These are phyloP conservation scores for Orobanche coerulescens DNA, from an alignment of 257 asterid species.

Conservation along the genomic window DNA sequence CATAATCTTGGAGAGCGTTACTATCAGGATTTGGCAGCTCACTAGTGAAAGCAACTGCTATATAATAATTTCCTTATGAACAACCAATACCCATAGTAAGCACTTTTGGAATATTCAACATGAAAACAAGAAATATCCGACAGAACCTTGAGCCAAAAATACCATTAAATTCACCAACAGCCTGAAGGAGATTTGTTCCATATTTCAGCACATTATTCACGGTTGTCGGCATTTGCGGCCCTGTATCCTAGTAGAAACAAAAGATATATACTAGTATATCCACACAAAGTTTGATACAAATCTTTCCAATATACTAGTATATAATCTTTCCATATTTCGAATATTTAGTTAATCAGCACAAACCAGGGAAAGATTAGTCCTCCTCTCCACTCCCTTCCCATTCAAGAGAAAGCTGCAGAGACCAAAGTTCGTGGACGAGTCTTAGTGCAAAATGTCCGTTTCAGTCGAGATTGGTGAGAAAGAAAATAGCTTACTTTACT, in stretches of 20 bases:
- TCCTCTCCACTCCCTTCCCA: slow-evolving; percentile 69
- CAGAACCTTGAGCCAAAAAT: slow-evolving; percentile 17
- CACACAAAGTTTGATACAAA: background rate
- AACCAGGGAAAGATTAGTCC: slow-evolving; percentile 55
- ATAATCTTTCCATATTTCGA: no score
- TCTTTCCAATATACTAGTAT: no score
- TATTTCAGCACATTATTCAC: slow-evolving; percentile 60
- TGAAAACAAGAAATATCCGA: slow-evolving; percentile 4
- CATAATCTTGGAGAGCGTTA: slow-evolving; percentile 49
- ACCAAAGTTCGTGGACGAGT: slow-evolving; percentile 16
- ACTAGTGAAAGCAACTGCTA: slow-evolving; percentile 64
- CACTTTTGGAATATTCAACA: slow-evolving; percentile 15
- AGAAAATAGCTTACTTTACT: slow-evolving; percentile 50
- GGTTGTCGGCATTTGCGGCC: slow-evolving; percentile 72
- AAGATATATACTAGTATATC: slow-evolving; percentile 4
- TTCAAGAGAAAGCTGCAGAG: slow-evolving; percentile 80
- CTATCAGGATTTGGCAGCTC: slow-evolving; percentile 39
- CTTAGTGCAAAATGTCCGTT: background rate
- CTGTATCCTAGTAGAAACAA: slow-evolving; percentile 53
- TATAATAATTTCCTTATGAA: slow-evolving; percentile 64
- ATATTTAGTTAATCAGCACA: slow-evolving; percentile 21
- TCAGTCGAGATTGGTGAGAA: background rate
- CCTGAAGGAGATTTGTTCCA: slow-evolving; percentile 90
- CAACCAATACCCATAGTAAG: slow-evolving; percentile 21
- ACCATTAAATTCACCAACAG: slow-evolving; percentile 87